Percentiles rank a stretch among this genome's conserved stretches.
These are phyloP conservation scores for Phoma sp. DNA, from an alignment of 2,329 filamentous ascomycete genomes.

Conservation along the genomic window DNA sequence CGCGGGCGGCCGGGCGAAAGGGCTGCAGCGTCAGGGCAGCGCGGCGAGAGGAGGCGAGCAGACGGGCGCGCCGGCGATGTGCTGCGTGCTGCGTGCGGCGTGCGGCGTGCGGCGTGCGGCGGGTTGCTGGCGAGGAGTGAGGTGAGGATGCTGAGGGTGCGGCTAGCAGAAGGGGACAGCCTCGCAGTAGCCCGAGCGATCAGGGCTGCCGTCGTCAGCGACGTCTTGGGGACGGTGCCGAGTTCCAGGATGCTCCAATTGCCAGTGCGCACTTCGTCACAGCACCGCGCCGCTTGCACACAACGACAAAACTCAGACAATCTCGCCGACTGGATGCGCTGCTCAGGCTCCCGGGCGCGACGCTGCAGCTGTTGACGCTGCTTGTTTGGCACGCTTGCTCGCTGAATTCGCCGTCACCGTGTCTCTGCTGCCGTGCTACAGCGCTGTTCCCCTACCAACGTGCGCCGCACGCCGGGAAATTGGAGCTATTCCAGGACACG, in stretches of 20 bases:
- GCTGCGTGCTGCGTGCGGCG: too few species aligned
- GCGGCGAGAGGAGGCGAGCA: neutral
- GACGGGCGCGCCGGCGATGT: neutral
- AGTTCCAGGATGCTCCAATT: slow-evolving; percentile 4
- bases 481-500: neutral
- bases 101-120: too few species aligned
- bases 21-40: too few species aligned
- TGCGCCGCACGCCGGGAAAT: slow-evolving; percentile 12
- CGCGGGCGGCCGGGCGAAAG: slow-evolving; percentile 1
- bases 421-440: slow-evolving; percentile 3
- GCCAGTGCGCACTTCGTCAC: slow-evolving; percentile 12
- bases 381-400: neutral
- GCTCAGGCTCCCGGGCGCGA: neutral
- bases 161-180: slow-evolving; percentile 5
- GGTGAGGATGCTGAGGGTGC: neutral
- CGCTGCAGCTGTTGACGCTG: neutral
- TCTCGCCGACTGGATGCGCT: neutral
- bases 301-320: too few species aligned
- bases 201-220: slow-evolving; percentile 9
- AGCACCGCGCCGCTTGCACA: too few species aligned
- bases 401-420: neutral
- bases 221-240: slow-evolving; percentile 12
- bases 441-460: slow-evolving; percentile 11
- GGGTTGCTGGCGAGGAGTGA: too few species aligned
- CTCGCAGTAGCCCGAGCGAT: slow-evolving; percentile 8